Evolutionary conservation across 2,329 filamentous ascomycete species (phyloP).

Genomic region (Beauveria brongniartii): DNA sequence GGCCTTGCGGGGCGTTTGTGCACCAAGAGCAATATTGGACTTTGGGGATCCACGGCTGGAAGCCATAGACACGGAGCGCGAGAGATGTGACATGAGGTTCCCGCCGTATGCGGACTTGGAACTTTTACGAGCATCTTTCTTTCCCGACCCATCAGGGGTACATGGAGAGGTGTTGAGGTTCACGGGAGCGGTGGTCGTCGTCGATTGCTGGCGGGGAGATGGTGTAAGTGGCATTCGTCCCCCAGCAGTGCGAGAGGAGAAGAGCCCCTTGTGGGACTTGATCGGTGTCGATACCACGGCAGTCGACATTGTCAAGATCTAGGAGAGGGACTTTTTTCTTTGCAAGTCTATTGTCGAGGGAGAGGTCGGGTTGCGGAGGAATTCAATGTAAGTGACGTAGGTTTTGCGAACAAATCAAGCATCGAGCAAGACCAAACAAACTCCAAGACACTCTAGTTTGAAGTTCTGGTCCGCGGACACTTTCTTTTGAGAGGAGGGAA

Average conservation of each 20-base stretch:
- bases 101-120: conserved; percentile 71
- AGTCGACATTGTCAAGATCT: conserved; percentile 60
- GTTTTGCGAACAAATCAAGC: conserved; percentile 31
- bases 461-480: conserved; percentile 47
- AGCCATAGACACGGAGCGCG: conserved; percentile 57
- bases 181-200: conserved; percentile 38
- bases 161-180: conserved; percentile 64
- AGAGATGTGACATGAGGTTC: conserved; percentile 71
- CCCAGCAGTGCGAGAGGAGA: conserved; percentile 86
- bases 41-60: conserved; percentile 83
- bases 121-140: conserved; percentile 41
- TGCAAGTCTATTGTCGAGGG: neutral
- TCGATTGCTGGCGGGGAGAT: conserved; percentile 65
- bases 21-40: conserved; percentile 79
- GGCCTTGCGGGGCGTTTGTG: conserved; percentile 68
- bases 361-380: neutral
- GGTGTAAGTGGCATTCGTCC: conserved; percentile 92
- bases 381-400: conserved; percentile 14
- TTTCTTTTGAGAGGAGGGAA: conserved; percentile 16
- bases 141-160: conserved; percentile 57
- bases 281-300: conserved; percentile 78
- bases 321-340: neutral
- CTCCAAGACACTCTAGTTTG: conserved; percentile 53
- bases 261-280: conserved; percentile 90
- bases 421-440: conserved; percentile 37